Base-by-base conservation (phyloP, 2,329 filamentous ascomycete species). In the Lachnellula suecica region DNA sequence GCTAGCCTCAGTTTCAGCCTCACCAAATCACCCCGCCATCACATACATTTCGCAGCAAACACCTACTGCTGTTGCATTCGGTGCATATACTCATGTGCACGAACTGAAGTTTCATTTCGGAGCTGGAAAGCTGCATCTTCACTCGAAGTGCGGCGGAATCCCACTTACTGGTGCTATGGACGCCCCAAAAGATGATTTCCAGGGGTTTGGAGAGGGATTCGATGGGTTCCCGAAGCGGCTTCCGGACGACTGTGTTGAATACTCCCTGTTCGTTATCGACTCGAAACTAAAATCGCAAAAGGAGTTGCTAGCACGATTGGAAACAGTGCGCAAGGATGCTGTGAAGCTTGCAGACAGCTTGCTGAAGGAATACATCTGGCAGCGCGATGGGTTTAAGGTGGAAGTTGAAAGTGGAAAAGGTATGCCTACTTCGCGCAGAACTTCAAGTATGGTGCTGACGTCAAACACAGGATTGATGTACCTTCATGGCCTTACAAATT, bases 311-410 rank as follows among this genome's bases (percentile, higher is more conserved):
- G 71, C 82, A 22, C 79, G 79, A 19, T 77, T 97, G n/a, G 86
- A 89, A 51, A 73, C 79, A 19, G 78, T 96, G 9, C 84, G 91
- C 48, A 89, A 84, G 68, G 79, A 83, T 1, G 85, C 88, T 1
- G 72, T 79, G 2, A 77, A 83, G 24, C 71, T 94, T n/a, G 69
- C 72, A 4, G 83, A 82, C 40, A 74, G 78, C 2, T 72, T 91
- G 7, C 77, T 93, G n/a, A 85, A 83, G 60, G 86, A 89, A 56
- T 96, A 97, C 63, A 96, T 99, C 57, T 99, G 94, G 94, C 94
- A 99, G 68, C 83, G 91, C 11, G 91, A 96, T 48, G 73, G 77
- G 0, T 92, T 99, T 58, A 79, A 77, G n/a, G 83, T 25, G 67
- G 73, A 40, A 76, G 76, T 76, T 63, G 87, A 76, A 71, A 87